A percentile compares a stretch with the other conserved stretches of the same genome.
These are phyloP conservation scores for Sechiopsis laciniata DNA, from an alignment of 306 rosid species.

Conservation along the genomic window DNA sequence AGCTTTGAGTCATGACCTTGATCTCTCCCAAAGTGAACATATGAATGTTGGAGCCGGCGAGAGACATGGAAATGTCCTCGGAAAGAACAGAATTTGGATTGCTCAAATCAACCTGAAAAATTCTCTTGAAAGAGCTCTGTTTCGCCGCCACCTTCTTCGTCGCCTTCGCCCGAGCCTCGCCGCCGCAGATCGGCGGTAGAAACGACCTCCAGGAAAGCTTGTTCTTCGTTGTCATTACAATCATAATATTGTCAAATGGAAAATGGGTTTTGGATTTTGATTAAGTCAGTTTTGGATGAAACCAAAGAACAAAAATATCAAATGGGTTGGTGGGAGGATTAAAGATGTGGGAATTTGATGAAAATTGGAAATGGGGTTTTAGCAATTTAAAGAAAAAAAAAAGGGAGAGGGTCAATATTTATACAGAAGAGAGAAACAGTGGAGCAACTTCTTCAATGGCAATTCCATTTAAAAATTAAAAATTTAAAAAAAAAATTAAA, in stretches of 20 bases:
- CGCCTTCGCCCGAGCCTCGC: constrained; percentile 18
- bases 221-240: too few species aligned
- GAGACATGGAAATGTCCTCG: constrained; percentile 74
- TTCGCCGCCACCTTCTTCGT: constrained; percentile 48
- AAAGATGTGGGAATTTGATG: not conserved
- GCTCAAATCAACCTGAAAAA: constrained; percentile 64
- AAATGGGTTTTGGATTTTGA: too few species aligned
- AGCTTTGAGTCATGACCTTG: constrained; percentile 67
- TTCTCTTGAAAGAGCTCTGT: constrained; percentile 46
- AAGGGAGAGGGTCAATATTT: not conserved
- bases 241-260: too few species aligned
- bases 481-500: too few species aligned
- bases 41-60: constrained; percentile 68
- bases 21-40: constrained; percentile 67
- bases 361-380: not conserved
- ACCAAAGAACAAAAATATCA: too few species aligned
- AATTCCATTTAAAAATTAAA: not conserved
- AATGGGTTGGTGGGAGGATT: too few species aligned
- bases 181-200: too few species aligned
- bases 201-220: too few species aligned
- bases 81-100: constrained; percentile 49
- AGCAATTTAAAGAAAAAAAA: not conserved
- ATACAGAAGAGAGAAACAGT: not conserved
- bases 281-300: too few species aligned
- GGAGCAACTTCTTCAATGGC: constrained; percentile 10